Evolutionary conservation across 2,329 filamentous ascomycete species (phyloP).

Genomic region (Penicillium sp.): DNA sequence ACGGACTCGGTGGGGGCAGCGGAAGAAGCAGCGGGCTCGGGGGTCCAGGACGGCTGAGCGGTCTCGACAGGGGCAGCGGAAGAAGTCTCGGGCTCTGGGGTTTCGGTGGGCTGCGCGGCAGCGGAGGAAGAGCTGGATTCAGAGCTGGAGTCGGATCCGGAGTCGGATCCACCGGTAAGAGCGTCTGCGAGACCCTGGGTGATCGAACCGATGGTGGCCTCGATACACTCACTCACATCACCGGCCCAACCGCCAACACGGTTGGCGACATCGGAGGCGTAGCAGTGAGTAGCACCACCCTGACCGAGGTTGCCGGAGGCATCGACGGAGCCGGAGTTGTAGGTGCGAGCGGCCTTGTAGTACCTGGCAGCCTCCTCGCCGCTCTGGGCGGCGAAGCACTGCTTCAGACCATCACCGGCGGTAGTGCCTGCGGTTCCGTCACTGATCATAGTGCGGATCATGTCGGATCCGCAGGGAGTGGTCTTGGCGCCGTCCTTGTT

Average conservation of each 20-base stretch:
- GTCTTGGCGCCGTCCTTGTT: conserved; percentile 27
- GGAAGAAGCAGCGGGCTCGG: not conserved
- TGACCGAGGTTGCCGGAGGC: conserved; percentile 33
- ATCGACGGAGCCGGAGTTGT: conserved; percentile 45
- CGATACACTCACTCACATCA: conserved; percentile 21
- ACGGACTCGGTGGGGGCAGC: conserved; percentile 1
- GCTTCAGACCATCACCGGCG: conserved; percentile 37
- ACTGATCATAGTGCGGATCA: conserved; percentile 42
- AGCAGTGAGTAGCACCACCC: conserved; percentile 31
- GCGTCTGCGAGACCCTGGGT: conserved; percentile 6
- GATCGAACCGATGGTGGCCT: conserved; percentile 17
- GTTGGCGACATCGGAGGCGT: conserved; percentile 32
- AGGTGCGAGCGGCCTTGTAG: conserved; percentile 42
- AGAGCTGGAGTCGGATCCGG: conserved; percentile 12
- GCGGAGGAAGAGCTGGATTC: conserved; percentile 7
- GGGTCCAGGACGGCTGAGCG: not conserved
- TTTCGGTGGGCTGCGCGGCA: conserved; percentile 5
- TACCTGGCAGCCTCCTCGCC: conserved; percentile 25
- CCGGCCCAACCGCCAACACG: conserved; percentile 29
- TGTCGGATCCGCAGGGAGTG: conserved; percentile 26
- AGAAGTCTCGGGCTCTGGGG: conserved; percentile 7
- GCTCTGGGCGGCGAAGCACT: conserved; percentile 32
- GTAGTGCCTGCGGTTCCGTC: conserved; percentile 42
- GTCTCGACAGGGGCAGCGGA: not conserved
- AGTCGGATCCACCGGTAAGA: conserved; percentile 5